Conservation (phyloP, 2,329 filamentous ascomycete genomes). For the Sporothrix variecibatus region DNA sequence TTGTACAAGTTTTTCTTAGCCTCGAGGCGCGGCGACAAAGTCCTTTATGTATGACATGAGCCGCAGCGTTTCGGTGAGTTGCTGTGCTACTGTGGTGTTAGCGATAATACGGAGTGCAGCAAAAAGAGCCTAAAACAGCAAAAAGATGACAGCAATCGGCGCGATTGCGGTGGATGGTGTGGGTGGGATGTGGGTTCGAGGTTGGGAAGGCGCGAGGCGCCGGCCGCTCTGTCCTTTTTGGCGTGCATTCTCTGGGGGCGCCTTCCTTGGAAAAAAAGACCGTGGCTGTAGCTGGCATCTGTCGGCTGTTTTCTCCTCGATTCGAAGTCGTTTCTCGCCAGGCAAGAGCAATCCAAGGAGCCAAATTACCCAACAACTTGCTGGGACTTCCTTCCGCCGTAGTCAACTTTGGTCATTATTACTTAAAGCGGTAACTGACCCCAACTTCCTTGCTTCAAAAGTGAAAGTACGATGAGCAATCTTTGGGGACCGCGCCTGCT, state of each 20-base stretch:
- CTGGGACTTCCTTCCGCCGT: background rate
- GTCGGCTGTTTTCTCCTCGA: constrained; percentile 5
- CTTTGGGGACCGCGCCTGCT: background rate
- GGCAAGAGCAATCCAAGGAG: background rate
- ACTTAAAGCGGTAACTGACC: background rate
- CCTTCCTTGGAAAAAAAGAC: background rate
- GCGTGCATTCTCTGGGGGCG: constrained; percentile 2
- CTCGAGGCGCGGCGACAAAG: constrained; percentile 4
- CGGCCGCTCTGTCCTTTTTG: background rate
- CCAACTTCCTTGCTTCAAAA: background rate
- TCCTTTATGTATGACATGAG: background rate
- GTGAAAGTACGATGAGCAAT: background rate
- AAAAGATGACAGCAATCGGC: constrained; percentile 8
- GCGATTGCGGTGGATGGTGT: constrained; percentile 17
- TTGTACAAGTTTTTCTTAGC: constrained; percentile 16
- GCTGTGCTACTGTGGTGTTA: background rate
- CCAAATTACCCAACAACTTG: background rate
- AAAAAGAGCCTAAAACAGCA: background rate
- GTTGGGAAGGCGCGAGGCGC: constrained; percentile 17
- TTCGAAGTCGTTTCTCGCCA: background rate
- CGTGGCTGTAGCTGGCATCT: constrained; percentile 10
- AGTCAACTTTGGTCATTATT: background rate
- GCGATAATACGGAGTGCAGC: background rate
- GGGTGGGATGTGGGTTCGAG: constrained; percentile 7
- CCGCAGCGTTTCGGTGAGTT: constrained; percentile 1